Evolutionary conservation across 164 flowering plant species (phyloP), one percentile per base, ranked within the genome.

Genomic region (Vitis riparia): DNA sequence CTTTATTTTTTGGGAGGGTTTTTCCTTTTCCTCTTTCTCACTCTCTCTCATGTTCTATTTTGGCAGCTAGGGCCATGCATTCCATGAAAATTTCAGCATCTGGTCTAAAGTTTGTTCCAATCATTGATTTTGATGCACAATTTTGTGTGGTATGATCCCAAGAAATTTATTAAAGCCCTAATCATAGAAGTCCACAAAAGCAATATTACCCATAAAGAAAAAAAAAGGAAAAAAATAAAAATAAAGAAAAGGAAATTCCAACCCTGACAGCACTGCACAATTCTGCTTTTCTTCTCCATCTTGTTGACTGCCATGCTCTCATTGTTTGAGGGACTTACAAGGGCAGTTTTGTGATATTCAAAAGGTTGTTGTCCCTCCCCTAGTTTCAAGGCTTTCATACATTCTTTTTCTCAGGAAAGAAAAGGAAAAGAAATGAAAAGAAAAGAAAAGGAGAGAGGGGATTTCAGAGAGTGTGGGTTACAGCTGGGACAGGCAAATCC

Each of bases 111-210:
- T 72, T 29, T 68, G 68, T 65, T 72, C 74, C 82, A 82, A 82
- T 79, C 75, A 82, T 82, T 72, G 69, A 73, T 67, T 72, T 67
- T 71, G 65, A 53, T 78, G 73, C 70, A 62, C 23, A 71, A 53
- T 69, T 69, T 47, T 63, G 71, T 68, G 61, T 57, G 71, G 58
- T 61, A 60, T 79, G 79, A 77, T 79, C 82, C 79, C 85, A 73
- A 79, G 72, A 55, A 16, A 68, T 67, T 65, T 74, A 55, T 75
- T 53, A 64, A 68, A 64, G 32, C 58, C 63, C 53, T 72, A 71
- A 71, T 76, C 79, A 79, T 77, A 60, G 74, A 73, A 79, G 67
- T 76, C 70, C 78, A 61, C 79, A 75, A 77, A 79, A 77, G 77
- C 74, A 73, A 64, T 37, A 68, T 37, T 55, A 53, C 3, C 8